phyloP scores from a whole-genome alignment of 176 grass and related monocot genomes.

The Saccharum spontaneum region DNA sequence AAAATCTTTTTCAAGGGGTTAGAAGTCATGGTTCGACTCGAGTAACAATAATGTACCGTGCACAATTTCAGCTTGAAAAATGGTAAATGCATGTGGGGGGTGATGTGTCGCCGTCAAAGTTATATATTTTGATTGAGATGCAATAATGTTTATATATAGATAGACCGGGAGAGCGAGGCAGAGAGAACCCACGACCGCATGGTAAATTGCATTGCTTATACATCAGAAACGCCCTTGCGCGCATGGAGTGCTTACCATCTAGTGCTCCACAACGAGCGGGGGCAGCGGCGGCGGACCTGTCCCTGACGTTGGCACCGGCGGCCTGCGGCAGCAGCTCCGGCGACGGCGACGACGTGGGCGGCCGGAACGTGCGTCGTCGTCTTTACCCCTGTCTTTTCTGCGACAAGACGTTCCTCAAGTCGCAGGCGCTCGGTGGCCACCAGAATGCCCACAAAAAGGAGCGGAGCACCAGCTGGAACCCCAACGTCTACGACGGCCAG shows the following conservation, averaged over 20 bases:
- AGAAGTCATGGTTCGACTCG: too few species aligned
- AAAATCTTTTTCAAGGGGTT: not conserved
- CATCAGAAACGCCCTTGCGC: not conserved
- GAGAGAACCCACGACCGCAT: too few species aligned
- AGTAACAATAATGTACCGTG: too few species aligned
- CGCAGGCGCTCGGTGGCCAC: slow-evolving; percentile 70
- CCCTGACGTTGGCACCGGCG: slow-evolving; percentile 24
- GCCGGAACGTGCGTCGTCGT: slow-evolving; percentile 38
- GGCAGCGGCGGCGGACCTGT: slow-evolving; percentile 22
- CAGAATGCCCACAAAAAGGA: slow-evolving; percentile 68
- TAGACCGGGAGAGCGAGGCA: too few species aligned
- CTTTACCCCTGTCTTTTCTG: slow-evolving; percentile 63
- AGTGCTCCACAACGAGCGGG: not conserved
- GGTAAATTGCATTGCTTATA: too few species aligned
- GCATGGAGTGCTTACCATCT: slow-evolving; percentile 3
- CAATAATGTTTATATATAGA: not conserved
- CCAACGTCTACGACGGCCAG: slow-evolving; percentile 29
- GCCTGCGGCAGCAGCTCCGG: too few species aligned
- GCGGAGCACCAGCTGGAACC: slow-evolving; percentile 40
- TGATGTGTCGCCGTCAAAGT: too few species aligned
- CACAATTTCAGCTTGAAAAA: too few species aligned
- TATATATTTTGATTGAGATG: too few species aligned
- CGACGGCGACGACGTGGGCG: not conserved
- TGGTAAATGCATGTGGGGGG: too few species aligned
- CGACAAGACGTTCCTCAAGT: slow-evolving; percentile 69